Evolutionary conservation across 1,284 basidiomycete genomes (phyloP), one percentile per base, ranked within the genome.

Genomic region (Ustilago sp.): DNA sequence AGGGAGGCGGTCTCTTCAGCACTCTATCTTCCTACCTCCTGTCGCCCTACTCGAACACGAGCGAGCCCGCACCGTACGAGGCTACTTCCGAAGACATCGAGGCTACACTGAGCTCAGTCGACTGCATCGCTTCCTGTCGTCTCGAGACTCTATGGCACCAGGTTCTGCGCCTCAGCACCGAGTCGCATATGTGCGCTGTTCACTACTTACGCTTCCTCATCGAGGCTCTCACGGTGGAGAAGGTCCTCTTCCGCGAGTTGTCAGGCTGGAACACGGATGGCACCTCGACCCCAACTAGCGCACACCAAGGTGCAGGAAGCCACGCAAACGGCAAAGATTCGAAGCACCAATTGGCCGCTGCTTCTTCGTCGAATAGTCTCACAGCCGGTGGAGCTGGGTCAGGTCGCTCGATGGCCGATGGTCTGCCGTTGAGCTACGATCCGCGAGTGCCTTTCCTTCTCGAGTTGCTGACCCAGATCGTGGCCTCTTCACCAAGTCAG

Each of bases 11-110:
- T 19, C 88, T 99, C 31, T 89, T 99, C 28, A 98, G 95, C 31
- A 92, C 97, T 0, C 87, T 99, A 56, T 98, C 96, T 2, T 97
- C 94, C 0, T 99, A 99, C 86, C 89, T 99, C 68, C 91, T 99
- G 88, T 97, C 95, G 15, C 97, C 97, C 0, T 98, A 98, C 32
- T 87, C 90, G 28, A 91, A 90, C 79, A 88, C 89, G 8, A 93
- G 95, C 32, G 89, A 90, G 19, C 87, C 92, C 15, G 79, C 80
- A 0, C 90, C 94, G 2, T 93, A 94, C 11, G 87, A 88, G 48
- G 86, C 87, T 15, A 94, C 92, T 0, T 93, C 95, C 32, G 89
- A 92, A 34, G 95, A 99, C 80, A 88, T 98, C 23, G 97, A 99
- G 87, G 95, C 92, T 68, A 97, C 96, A 0, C 88, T 99, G 8